These are phyloP conservation scores for Fraxinus angustifolia DNA, from an alignment of 305 asterid species.

Conservation along the genomic window DNA sequence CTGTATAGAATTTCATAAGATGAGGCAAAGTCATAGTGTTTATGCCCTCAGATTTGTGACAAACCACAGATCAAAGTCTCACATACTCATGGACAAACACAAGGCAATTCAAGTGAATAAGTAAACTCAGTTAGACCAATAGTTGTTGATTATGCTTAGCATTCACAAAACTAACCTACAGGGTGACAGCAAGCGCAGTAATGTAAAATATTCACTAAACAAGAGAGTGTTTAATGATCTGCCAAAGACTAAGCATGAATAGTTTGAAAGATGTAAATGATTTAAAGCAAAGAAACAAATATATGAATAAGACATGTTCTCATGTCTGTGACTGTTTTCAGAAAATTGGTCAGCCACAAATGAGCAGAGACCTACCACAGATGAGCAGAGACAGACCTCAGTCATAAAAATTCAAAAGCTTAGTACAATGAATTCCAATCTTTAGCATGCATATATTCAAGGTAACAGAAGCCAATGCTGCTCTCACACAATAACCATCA, in stretches of 20 bases:
- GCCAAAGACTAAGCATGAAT: background rate
- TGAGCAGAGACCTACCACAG: background rate
- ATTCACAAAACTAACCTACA: background rate
- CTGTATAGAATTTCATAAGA: slow-evolving; percentile 37
- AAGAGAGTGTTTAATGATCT: background rate
- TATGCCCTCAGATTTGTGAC: background rate
- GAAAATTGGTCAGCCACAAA: background rate
- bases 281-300: slow-evolving; percentile 7
- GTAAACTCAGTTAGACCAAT: background rate
- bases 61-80: slow-evolving; percentile 12
- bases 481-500: background rate
- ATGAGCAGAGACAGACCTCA: background rate
- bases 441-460: background rate
- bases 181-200: background rate
- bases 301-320: background rate
- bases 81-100: slow-evolving; percentile 3
- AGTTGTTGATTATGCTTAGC: background rate
- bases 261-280: background rate
- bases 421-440: background rate
- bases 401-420: background rate
- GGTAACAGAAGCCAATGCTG: background rate
- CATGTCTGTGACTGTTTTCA: background rate
- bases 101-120: background rate
- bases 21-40: background rate
- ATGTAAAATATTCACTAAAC: background rate